Percentiles rank a stretch among this genome's conserved stretches.
Conservation (phyloP, 495 filamentous ascomycete species). For the Bathelium albidoporum region DNA sequence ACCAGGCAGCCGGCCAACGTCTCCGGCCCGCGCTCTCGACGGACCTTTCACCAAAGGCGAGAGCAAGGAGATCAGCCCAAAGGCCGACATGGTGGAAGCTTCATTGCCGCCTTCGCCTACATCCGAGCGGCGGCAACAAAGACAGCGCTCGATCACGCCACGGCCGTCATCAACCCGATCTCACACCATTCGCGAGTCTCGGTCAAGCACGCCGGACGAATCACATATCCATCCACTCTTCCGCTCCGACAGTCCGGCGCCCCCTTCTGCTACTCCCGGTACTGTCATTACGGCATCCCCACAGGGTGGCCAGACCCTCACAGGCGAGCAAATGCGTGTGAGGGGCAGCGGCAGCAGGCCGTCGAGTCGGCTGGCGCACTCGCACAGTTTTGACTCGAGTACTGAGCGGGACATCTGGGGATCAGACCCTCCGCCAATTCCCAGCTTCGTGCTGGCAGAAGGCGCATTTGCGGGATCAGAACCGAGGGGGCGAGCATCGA, state of each 20-base stretch:
- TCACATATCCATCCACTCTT: constrained; percentile 81
- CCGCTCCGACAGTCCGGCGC: constrained; percentile 60
- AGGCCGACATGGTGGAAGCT: constrained; percentile 10
- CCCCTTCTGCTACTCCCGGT: constrained; percentile 57
- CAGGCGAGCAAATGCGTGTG: not conserved
- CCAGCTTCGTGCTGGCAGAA: not conserved
- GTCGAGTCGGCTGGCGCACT: not conserved
- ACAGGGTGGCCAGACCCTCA: constrained; percentile 46
- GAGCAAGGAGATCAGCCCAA: not conserved
- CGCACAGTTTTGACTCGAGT: not conserved
- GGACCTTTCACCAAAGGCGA: constrained; percentile 18
- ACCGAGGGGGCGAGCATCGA: not conserved
- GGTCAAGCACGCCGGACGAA: constrained; percentile 40
- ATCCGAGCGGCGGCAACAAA: constrained; percentile 7
- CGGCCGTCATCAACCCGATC: constrained; percentile 12
- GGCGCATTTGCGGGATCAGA: not conserved
- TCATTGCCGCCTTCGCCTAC: constrained; percentile 8
- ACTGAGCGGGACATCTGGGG: not conserved
- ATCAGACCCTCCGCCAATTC: not conserved
- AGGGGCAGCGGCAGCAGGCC: not conserved
- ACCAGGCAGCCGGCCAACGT: constrained; percentile 42
- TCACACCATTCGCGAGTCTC: constrained; percentile 11
- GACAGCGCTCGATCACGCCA: constrained; percentile 6
- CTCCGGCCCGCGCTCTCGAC: constrained; percentile 29
- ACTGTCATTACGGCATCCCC: constrained; percentile 65